A percentile compares a stretch with the other conserved stretches of the same genome.
phyloP scores from a whole-genome alignment of 768 basidiomycete genomes.

The Xanthoconium purpureum region DNA sequence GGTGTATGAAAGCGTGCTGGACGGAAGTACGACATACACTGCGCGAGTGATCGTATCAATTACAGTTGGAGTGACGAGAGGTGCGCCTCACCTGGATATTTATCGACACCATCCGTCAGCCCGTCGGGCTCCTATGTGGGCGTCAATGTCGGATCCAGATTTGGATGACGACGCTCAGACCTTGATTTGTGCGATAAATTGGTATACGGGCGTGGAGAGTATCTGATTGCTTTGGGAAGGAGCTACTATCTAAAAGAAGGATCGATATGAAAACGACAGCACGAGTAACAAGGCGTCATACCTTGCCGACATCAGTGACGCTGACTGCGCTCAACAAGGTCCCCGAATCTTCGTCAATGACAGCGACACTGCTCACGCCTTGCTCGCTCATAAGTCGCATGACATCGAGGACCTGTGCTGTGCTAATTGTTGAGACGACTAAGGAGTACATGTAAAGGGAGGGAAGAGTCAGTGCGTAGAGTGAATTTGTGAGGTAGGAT shows the following conservation, averaged over 20 bases:
- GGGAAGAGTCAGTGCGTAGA: conserved; percentile 56
- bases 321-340: conserved; percentile 71
- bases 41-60: background rate
- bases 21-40: conserved; percentile 76
- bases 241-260: conserved; percentile 58
- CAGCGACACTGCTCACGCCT: conserved; percentile 80
- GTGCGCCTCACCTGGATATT: conserved; percentile 59
- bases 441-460: conserved; percentile 61
- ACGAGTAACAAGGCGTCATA: conserved; percentile 22
- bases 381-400: conserved; percentile 86
- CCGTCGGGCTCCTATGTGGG: conserved; percentile 59
- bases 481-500: conserved; percentile 47
- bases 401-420: conserved; percentile 67
- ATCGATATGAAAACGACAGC: background rate
- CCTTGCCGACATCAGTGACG: conserved; percentile 80
- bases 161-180: conserved; percentile 31
- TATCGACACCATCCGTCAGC: conserved; percentile 75
- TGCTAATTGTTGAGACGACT: conserved; percentile 61
- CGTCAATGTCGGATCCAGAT: conserved; percentile 1
- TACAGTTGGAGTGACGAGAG: background rate
- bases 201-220: conserved; percentile 60
- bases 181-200: conserved; percentile 73
- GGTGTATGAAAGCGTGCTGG: conserved; percentile 62
- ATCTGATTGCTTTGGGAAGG: conserved; percentile 81
- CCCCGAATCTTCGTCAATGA: conserved; percentile 63